Percentiles rank a stretch among this genome's conserved stretches.
These are phyloP conservation scores for Lecanicillium sp. DNA, from an alignment of 2,329 filamentous ascomycete species.

Conservation along the genomic window DNA sequence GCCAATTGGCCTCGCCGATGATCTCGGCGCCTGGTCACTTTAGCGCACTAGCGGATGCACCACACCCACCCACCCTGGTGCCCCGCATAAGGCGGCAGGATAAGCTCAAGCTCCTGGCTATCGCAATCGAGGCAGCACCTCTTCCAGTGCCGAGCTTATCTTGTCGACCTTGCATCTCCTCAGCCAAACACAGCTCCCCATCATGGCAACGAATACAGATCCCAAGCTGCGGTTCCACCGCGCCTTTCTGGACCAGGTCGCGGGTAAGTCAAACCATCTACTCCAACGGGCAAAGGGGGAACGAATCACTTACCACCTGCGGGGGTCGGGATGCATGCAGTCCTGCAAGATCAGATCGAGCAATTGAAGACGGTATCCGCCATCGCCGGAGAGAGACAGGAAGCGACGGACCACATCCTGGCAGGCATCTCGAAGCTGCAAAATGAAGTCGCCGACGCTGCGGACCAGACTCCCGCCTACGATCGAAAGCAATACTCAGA, in stretches of 20 bases:
- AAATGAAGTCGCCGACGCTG: conserved; percentile 76
- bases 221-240: conserved; percentile 74
- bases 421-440: conserved; percentile 74
- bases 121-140: too few relatives aligned
- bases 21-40: too few relatives aligned
- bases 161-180: too few relatives aligned
- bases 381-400: conserved; percentile 64
- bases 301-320: not conserved
- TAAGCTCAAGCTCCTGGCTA: too few relatives aligned
- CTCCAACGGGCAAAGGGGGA: not conserved
- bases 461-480: conserved; percentile 76
- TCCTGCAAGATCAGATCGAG: conserved; percentile 68
- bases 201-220: conserved; percentile 20
- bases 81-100: not conserved
- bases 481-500: conserved; percentile 82
- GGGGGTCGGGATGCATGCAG: too few relatives aligned
- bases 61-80: too few relatives aligned
- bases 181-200: conserved; percentile 5
- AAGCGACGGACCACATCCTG: conserved; percentile 74
- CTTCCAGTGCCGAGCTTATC: conserved; percentile 8
- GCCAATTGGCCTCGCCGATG: too few relatives aligned
- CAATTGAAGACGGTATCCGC: conserved; percentile 55
- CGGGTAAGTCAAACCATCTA: conserved; percentile 41
- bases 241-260: conserved; percentile 71
- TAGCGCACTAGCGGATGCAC: too few relatives aligned